Base-by-base conservation (phyloP, 805 yeast species). In the Isabelozyma pseudorhagii region DNA sequence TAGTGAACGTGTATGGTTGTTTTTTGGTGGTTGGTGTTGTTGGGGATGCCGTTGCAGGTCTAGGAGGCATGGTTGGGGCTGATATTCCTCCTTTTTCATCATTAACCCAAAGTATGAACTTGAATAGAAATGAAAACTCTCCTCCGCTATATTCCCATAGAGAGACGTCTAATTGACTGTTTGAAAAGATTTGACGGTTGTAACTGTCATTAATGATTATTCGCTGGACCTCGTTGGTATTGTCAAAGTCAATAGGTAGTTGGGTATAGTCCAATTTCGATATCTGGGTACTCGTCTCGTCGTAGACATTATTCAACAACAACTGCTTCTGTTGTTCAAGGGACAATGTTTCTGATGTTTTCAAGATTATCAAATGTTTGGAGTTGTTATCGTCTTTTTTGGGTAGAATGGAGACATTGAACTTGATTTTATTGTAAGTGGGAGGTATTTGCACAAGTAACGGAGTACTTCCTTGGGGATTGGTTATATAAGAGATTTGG, bases 321-420 rank as follows among this genome's bases (percentile, higher is more conserved):
- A 49, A 43, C 31, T 46, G 46, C 18, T 50, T 52, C 4, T 64
- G 51, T 4, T 44, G 38, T 2, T 50, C 50, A 2, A 48, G 42
- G 11, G 17, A 49, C 49, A 21, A 51, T 52, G n/a, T 53, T 46
- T 10, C 60, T 27, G 51, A 53, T 1, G 71, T 54, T 43, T 73
- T 73, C 9, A 69, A 64, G 11, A 74, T 68, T 0, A 69, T 51
- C n/a, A 74, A 53, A 15, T 65, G 54, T 38, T 59, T 60, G 29
- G 42, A 21, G 5, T 3, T 5, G 7, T 27, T 34, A 10, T 18
- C 31, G 13, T 34, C 46, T 0, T 46, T n/a, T 11, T 27, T 39
- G 4, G 58, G 56, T n/a, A 54, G 54, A 3, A 67, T 57, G 1
- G 66, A 53, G 7, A 72, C 55, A 42, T 57, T 65, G 11, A 72